Evolutionary conservation across 2,329 filamentous ascomycete species (phyloP), one percentile per base, ranked within the genome.

Genomic region (Aspergillus sp.): DNA sequence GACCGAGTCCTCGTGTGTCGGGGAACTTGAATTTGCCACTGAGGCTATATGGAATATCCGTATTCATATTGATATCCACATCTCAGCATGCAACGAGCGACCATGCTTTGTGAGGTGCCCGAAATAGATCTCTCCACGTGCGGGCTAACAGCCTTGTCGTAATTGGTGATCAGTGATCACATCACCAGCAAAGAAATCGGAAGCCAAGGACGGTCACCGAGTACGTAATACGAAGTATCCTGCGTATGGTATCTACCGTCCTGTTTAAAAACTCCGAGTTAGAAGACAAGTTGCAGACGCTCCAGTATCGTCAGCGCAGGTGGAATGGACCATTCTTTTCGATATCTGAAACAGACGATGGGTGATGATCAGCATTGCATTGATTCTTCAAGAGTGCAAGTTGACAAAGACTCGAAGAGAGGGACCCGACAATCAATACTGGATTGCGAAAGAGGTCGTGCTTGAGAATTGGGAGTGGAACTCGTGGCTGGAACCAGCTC

Each of bases 391-490:
- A 48, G 38, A 32, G 22, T 24, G 22, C 5, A 24, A 24, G 22
- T 24, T 24, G 22, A 24, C 22, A 7, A 24, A 24, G 26, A 30
- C 26, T 26, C 32, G 48, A 39, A 24, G 12, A 36, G 34, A n/a
- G 15, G 34, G 5, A n/a, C 34, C 34, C 15, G 34, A 36, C 34
- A 36, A 62, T 59, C 57, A 32, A 55, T 58, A 61, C 58, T 57
- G 30, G 17, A 60, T 58, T 43, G 53, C 60, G 60, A 47, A 62
- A 62, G 49, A 58, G 60, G 55, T 58, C 53, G 17, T 26, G 22
- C 24, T 42, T 17, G 8, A 48, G 22, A 24, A 18, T 26, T 24
- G 24, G 12, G 13, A 15, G 41, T 12, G n/a, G 17, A 41, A 24
- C 32, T 34, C 13, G 13, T 52, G 20, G 32, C 44, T 53, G 52